Evolutionary conservation across 805 yeast species (phyloP).

Genomic region (Priceomyces fermenticarens): DNA sequence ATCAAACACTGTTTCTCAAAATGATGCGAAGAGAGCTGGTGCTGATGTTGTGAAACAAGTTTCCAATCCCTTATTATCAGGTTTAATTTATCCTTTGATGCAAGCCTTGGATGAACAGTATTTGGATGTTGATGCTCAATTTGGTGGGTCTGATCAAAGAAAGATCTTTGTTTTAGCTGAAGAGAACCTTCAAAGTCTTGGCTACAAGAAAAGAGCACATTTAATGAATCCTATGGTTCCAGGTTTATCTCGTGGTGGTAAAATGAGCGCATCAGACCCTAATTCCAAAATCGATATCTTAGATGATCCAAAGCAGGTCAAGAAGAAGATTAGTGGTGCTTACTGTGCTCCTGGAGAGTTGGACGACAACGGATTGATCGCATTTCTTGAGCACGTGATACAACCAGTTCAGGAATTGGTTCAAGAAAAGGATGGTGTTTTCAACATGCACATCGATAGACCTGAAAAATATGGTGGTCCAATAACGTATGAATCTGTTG

Average conservation of each 20-base stretch:
- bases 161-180: constrained; percentile 96
- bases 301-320: constrained; percentile 84
- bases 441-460: constrained; percentile 74
- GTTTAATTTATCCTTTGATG: constrained; percentile 96
- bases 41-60: constrained; percentile 99
- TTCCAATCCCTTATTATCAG: constrained; percentile 86
- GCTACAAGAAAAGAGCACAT: constrained; percentile 97
- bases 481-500: constrained; percentile 65
- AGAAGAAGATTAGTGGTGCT: constrained; percentile 88
- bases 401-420: constrained; percentile 84
- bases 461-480: constrained; percentile 98
- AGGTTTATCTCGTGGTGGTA: constrained; percentile 94
- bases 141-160: constrained; percentile 99
- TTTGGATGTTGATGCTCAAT: constrained; percentile 86
- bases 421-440: constrained; percentile 48
- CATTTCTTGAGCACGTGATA: constrained; percentile 81
- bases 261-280: constrained; percentile 99
- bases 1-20: constrained; percentile 82
- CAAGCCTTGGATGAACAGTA: constrained; percentile 96
- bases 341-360: constrained; percentile 92
- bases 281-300: constrained; percentile 92
- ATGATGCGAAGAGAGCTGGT: constrained; percentile 98
- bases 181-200: constrained; percentile 80
- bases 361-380: constrained; percentile 84
- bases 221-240: constrained; percentile 99